Percentiles rank a stretch among this genome's conserved stretches.
These are phyloP conservation scores for Neofusicoccum laricinum DNA, from an alignment of 2,329 filamentous ascomycete species.

Conservation along the genomic window DNA sequence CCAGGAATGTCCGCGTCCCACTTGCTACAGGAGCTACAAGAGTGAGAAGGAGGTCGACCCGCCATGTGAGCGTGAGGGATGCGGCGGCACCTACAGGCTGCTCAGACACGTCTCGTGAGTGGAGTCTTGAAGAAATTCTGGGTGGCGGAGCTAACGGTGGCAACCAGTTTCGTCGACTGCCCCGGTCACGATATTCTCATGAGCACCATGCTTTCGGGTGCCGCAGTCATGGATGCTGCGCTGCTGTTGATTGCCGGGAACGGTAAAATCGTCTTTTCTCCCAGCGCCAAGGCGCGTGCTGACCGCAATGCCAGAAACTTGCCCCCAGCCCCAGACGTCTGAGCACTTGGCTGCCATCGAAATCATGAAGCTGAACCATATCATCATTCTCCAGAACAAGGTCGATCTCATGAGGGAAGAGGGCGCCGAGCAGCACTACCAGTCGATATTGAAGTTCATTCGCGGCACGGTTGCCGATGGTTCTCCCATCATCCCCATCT, in stretches of 20 bases:
- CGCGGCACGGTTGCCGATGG: slow-evolving; percentile 94
- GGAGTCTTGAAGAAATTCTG: not conserved
- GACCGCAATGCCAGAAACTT: slow-evolving; percentile 61
- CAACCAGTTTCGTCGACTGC: slow-evolving; percentile 85
- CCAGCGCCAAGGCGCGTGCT: not conserved
- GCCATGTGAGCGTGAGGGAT: slow-evolving; percentile 90
- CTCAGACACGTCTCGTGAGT: slow-evolving; percentile 89
- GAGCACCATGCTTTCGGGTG: slow-evolving; percentile 99
- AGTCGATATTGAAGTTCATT: slow-evolving; percentile 98
- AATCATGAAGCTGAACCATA: slow-evolving; percentile 99
- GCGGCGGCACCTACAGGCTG: slow-evolving; percentile 80
- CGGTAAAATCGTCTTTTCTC: slow-evolving; percentile 21
- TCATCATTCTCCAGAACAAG: slow-evolving; percentile 99
- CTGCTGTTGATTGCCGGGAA: slow-evolving; percentile 96
- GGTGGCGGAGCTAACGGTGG: slow-evolving; percentile 17
- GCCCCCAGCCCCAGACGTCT: slow-evolving; percentile 96
- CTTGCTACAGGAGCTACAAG: slow-evolving; percentile 96
- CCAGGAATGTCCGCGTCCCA: slow-evolving; percentile 82
- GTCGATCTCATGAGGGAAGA: slow-evolving; percentile 98
- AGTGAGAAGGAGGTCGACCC: slow-evolving; percentile 99
- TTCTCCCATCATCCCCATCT: slow-evolving; percentile 92
- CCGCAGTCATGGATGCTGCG: slow-evolving; percentile 98
- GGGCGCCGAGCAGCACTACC: slow-evolving; percentile 87
- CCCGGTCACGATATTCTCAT: slow-evolving; percentile 99
- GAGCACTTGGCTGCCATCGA: slow-evolving; percentile 99